Conservation (phyloP, 1,139 yeast species). For the Debaryomyces subglobosus region DNA sequence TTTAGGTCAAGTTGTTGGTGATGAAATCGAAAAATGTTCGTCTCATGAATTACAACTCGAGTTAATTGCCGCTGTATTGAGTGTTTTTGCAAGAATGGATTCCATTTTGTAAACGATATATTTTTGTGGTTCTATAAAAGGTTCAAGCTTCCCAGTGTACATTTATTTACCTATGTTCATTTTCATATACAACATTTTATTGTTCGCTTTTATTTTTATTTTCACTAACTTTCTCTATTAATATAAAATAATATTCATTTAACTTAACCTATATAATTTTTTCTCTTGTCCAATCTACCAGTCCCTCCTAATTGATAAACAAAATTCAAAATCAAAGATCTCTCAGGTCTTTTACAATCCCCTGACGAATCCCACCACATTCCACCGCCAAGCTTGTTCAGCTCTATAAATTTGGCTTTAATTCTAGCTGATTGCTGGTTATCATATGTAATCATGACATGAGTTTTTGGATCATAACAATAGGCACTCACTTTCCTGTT, state of each 20-base stretch:
- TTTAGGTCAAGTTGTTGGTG: constrained; percentile 65
- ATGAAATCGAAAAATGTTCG: constrained; percentile 66
- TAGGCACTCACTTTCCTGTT: constrained; percentile 57
- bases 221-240: neutral
- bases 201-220: neutral
- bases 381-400: constrained; percentile 69
- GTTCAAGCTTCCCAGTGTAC: constrained; percentile 2
- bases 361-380: constrained; percentile 97
- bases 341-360: constrained; percentile 41
- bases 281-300: constrained; percentile 17
- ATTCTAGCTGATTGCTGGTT: constrained; percentile 51
- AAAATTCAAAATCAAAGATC: constrained; percentile 46
- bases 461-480: constrained; percentile 44
- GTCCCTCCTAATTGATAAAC: constrained; percentile 45
- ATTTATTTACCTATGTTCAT: constrained; percentile 4
- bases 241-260: constrained; percentile 3
- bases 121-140: neutral
- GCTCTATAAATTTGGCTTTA: constrained; percentile 63
- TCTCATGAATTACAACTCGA: constrained; percentile 72
- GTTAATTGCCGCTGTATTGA: constrained; percentile 84
- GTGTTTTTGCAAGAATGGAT: constrained; percentile 65
- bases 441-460: constrained; percentile 66
- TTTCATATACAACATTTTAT: constrained; percentile 6
- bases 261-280: neutral
- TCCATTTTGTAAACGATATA: constrained; percentile 36